Percentiles rank a stretch among this genome's conserved stretches.
These are phyloP conservation scores for Platanthera zijinensis DNA, from an alignment of 106 monocot genomes.

Conservation along the genomic window DNA sequence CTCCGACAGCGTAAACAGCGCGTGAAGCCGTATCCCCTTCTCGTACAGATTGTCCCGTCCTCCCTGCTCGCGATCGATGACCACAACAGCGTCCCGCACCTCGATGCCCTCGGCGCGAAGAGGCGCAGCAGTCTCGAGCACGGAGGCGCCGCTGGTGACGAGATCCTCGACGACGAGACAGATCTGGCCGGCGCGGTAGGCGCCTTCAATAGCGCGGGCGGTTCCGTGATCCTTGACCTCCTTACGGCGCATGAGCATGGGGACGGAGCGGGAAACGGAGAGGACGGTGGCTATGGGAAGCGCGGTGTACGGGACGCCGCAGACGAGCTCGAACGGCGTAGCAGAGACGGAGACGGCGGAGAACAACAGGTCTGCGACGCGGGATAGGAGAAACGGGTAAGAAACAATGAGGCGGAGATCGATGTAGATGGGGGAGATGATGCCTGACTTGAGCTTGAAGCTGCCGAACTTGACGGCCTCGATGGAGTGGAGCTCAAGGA, in stretches of 20 bases:
- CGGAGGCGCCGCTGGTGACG: conserved; percentile 92
- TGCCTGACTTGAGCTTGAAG: conserved; percentile 93
- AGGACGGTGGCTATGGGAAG: conserved; percentile 87
- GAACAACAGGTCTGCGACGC: conserved; percentile 30
- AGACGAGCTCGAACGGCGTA: conserved; percentile 57
- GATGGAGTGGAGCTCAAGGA: conserved; percentile 69
- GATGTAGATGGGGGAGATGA: conserved; percentile 92
- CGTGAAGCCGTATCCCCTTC: conserved; percentile 60
- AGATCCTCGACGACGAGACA: conserved; percentile 86
- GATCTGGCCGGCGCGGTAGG: conserved; percentile 42
- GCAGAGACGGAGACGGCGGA: conserved; percentile 25
- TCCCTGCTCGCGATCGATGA: conserved; percentile 86
- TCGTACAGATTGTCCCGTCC: conserved; percentile 73
- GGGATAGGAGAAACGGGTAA: conserved; percentile 47
- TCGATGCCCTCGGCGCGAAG: conserved; percentile 52
- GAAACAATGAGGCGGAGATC: conserved; percentile 89
- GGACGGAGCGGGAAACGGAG: conserved; percentile 51
- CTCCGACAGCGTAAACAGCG: conserved; percentile 53
- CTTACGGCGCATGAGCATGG: conserved; percentile 97
- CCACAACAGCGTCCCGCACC: conserved; percentile 72
- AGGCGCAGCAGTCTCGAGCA: conserved; percentile 79
- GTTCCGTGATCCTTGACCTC: conserved; percentile 87
- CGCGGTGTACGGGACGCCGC: conserved; percentile 96
- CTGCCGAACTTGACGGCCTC: conserved; percentile 78
- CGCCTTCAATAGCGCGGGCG: conserved; percentile 63